phyloP scores from a whole-genome alignment of 2,329 filamentous ascomycete species.

The Arthrobotrys iridis region DNA sequence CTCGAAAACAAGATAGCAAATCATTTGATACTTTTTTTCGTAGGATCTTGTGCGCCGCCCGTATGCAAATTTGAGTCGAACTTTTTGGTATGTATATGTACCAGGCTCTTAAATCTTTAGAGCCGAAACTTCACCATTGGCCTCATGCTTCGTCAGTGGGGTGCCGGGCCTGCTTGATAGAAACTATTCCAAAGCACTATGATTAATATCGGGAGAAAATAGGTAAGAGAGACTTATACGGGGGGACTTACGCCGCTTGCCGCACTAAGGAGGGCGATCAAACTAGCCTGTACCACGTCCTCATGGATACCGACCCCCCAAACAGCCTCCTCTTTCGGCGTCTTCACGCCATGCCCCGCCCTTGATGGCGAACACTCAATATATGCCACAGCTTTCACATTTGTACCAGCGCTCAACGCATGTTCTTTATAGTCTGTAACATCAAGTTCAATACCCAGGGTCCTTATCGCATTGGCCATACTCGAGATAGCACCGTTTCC shows the following conservation, averaged over 20 bases:
- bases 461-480: conserved; percentile 80
- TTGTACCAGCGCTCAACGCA: conserved; percentile 80
- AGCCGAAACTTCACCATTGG: conserved; percentile 21
- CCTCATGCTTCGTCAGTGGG: conserved; percentile 9
- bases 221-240: neutral
- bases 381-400: conserved; percentile 93
- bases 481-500: conserved; percentile 93
- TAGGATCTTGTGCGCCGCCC: neutral
- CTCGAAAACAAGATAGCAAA: neutral
- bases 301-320: conserved; percentile 94
- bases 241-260: conserved; percentile 79
- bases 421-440: conserved; percentile 97
- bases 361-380: conserved; percentile 74
- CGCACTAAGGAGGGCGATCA: conserved; percentile 85
- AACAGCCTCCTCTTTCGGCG: conserved; percentile 74
- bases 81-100: neutral
- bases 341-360: conserved; percentile 64
- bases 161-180: conserved; percentile 42
- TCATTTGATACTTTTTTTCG: neutral
- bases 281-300: conserved; percentile 88
- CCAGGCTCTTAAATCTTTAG: conserved; percentile 12
- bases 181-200: conserved; percentile 12
- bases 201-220: neutral
- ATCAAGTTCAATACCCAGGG: conserved; percentile 84
- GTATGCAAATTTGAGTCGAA: neutral